These are phyloP conservation scores for Colletotrichum abscissum DNA, from an alignment of 2,329 filamentous ascomycete genomes.

Conservation along the genomic window DNA sequence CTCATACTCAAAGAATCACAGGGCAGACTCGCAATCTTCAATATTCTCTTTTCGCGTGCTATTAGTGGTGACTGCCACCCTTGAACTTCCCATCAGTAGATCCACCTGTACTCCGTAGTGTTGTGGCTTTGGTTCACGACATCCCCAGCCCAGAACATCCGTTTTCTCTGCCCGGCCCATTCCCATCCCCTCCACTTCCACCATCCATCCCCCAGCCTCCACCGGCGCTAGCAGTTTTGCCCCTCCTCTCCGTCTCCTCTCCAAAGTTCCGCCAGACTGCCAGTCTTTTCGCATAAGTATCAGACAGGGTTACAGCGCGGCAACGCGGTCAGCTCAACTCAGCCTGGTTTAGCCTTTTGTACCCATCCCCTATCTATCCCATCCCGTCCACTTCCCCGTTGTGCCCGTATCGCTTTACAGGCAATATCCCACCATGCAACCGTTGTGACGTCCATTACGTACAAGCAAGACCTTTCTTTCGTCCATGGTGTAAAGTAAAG, in stretches of 20 bases:
- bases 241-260: not conserved
- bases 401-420: conserved; percentile 12
- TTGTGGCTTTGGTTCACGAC: too few relatives aligned
- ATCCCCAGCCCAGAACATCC: not conserved
- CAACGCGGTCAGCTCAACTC: not conserved
- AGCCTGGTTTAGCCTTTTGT: not conserved
- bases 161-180: not conserved
- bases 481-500: not conserved
- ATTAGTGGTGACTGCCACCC: too few relatives aligned
- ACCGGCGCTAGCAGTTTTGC: not conserved
- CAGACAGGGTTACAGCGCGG: not conserved
- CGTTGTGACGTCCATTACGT: conserved; percentile 23
- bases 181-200: not conserved
- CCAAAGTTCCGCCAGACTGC: not conserved
- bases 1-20: not conserved
- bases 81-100: too few relatives aligned
- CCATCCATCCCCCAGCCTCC: not conserved
- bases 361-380: conserved; percentile 4
- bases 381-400: not conserved
- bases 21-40: too few relatives aligned
- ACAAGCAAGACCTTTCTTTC: conserved; percentile 15
- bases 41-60: not conserved
- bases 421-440: conserved; percentile 23
- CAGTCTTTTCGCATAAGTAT: not conserved
- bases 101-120: too few relatives aligned